A percentile compares a stretch with the other conserved stretches of the same genome.
Conservation (phyloP, 2,329 filamentous ascomycete species). For the Penicillium capsulatum region DNA sequence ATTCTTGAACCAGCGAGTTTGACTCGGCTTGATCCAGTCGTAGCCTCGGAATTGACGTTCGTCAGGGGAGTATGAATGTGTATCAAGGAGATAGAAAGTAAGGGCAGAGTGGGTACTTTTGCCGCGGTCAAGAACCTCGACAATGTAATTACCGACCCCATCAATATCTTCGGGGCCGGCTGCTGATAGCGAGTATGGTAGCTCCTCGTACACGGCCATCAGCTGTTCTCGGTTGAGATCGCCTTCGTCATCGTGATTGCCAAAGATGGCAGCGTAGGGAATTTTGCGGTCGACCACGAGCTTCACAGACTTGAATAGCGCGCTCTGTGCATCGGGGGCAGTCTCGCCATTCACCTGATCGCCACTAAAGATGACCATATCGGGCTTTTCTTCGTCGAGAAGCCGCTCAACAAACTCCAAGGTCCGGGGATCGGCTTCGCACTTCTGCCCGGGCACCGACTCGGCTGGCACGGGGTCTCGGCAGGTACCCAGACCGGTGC, state of each 20-base stretch:
- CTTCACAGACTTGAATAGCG: conserved; percentile 88
- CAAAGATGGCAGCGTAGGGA: conserved; percentile 90
- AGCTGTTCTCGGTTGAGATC: conserved; percentile 70
- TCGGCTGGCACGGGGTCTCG: conserved; percentile 77
- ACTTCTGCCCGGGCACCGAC: conserved; percentile 65
- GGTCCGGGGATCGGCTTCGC: conserved; percentile 87
- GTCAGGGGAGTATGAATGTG: conserved; percentile 86
- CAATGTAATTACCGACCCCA: conserved; percentile 89
- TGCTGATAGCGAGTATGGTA: conserved; percentile 85
- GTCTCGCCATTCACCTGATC: conserved; percentile 96
- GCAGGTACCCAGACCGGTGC: conserved; percentile 80
- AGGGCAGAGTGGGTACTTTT: conserved; percentile 80
- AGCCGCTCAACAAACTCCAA: conserved; percentile 81
- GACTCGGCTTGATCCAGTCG: conserved; percentile 91
- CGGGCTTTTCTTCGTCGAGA: conserved; percentile 87
- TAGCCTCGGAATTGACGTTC: conserved; percentile 87
- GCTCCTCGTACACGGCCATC: conserved; percentile 79
- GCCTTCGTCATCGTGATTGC: conserved; percentile 94
- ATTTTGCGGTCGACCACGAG: conserved; percentile 82
- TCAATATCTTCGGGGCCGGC: conserved; percentile 79
- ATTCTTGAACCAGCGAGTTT: conserved; percentile 89
- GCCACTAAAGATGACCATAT: conserved; percentile 84
- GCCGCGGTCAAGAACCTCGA: conserved; percentile 81
- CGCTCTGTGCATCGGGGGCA: conserved; percentile 83
- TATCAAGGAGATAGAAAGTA: conserved; percentile 92